These are phyloP conservation scores for Colletotrichum endophyticum DNA, from an alignment of 2,329 filamentous ascomycete genomes.

Conservation along the genomic window DNA sequence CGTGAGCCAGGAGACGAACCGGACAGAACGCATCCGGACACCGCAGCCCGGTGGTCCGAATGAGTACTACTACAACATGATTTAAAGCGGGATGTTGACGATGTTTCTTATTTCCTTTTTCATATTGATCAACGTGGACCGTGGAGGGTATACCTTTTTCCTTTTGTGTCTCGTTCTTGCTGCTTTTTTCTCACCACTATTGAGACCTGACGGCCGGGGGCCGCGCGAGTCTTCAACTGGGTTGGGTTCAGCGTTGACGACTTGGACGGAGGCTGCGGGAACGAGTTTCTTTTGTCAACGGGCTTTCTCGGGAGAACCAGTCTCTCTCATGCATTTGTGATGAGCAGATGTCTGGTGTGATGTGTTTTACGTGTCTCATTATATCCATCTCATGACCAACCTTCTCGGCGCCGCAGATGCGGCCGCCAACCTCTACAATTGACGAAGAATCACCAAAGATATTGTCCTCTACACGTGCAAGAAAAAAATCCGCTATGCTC, in stretches of 20 bases:
- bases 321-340: background rate
- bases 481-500: background rate
- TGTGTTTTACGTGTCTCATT: background rate
- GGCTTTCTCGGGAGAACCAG: background rate
- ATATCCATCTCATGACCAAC: background rate
- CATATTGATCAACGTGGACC: background rate
- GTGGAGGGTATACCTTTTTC: background rate
- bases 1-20: slow-evolving; percentile 15
- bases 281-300: background rate
- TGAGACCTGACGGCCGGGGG: background rate
- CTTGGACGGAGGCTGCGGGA: background rate
- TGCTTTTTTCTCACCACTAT: background rate
- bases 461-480: background rate
- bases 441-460: background rate
- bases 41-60: background rate
- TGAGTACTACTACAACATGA: slow-evolving; percentile 7
- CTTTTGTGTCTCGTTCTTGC: background rate
- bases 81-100: background rate
- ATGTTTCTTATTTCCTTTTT: background rate
- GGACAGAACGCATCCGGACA: background rate
- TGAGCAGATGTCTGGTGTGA: background rate
- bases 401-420: background rate
- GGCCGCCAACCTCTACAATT: background rate
- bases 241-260: background rate
- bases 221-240: background rate